phyloP scores from a whole-genome alignment of 1,139 yeast species.

The Geotrichum cucujoidarum region DNA sequence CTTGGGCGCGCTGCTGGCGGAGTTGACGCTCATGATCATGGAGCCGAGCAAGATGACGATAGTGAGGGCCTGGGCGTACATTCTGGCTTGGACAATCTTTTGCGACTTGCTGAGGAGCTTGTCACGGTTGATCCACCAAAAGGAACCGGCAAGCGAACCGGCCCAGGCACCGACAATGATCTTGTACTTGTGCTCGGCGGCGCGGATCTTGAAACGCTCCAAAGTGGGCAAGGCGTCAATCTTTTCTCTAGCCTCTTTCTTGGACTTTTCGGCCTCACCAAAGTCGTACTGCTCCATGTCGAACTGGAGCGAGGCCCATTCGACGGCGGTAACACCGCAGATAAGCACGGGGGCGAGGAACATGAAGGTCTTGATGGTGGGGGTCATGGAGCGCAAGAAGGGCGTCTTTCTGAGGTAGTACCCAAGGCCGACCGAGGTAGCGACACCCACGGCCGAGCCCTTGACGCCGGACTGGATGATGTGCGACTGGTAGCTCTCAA shows the following conservation, averaged over 20 bases:
- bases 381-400: conserved; percentile 22
- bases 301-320: conserved; percentile 34
- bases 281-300: conserved; percentile 25
- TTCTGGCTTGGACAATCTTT: conserved; percentile 88
- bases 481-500: conserved; percentile 55
- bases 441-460: conserved; percentile 56
- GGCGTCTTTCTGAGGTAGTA: conserved; percentile 25
- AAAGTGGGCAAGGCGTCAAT: conserved; percentile 9
- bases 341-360: conserved; percentile 31
- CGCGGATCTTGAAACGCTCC: conserved; percentile 16
- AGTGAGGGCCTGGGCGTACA: conserved; percentile 81
- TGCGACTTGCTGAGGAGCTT: conserved; percentile 73
- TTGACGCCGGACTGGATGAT: conserved; percentile 57
- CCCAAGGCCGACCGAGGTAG: conserved; percentile 44
- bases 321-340: conserved; percentile 34
- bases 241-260: conserved; percentile 17
- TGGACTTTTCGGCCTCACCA: conserved; percentile 16
- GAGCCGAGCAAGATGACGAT: conserved; percentile 37
- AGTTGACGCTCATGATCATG: conserved; percentile 32
- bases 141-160: conserved; percentile 76
- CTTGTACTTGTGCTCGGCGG: conserved; percentile 59
- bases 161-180: conserved; percentile 82
- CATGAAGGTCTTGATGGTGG: conserved; percentile 28
- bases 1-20: conserved; percentile 24
- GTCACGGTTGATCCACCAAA: conserved; percentile 71